A percentile compares a stretch with the other conserved stretches of the same genome.
Conservation (phyloP, 2,329 filamentous ascomycete genomes). For the Calonectria fujianensis region DNA sequence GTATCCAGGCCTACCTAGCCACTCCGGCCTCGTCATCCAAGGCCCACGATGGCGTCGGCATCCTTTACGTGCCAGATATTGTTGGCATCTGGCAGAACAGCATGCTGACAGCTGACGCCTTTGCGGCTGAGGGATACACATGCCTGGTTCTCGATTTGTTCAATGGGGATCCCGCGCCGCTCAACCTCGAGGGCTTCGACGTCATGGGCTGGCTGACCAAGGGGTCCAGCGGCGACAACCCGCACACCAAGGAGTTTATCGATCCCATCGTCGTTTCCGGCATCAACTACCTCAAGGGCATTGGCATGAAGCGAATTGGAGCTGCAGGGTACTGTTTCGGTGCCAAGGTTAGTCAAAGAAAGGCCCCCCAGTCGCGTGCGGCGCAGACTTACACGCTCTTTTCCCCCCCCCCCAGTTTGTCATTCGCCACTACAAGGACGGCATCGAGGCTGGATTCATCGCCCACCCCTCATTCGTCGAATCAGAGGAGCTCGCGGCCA, state of each 20-base stretch:
- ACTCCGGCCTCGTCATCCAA: conserved; percentile 62
- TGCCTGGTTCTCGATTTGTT: conserved; percentile 59
- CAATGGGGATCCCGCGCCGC: conserved; percentile 61
- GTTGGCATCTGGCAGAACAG: conserved; percentile 69
- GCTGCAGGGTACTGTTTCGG: conserved; percentile 86
- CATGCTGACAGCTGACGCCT: conserved; percentile 61
- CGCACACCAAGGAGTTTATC: conserved; percentile 55
- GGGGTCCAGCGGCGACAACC: conserved; percentile 68
- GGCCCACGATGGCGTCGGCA: conserved; percentile 57
- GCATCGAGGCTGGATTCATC: conserved; percentile 81
- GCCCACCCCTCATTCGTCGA: conserved; percentile 87
- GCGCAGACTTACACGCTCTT: not conserved
- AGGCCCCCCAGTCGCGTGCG: not conserved
- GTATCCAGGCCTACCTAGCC: conserved; percentile 68
- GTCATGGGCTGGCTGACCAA: conserved; percentile 57
- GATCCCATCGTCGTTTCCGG: conserved; percentile 56
- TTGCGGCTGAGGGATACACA: conserved; percentile 58
- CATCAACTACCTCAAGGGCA: conserved; percentile 73
- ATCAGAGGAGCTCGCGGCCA: conserved; percentile 78
- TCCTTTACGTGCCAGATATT: conserved; percentile 69
- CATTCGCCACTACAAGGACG: conserved; percentile 76
- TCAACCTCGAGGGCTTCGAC: conserved; percentile 64
- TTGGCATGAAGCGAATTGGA: conserved; percentile 76
- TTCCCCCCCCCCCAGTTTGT: conserved; percentile 71
- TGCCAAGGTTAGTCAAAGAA: conserved; percentile 72